Percentiles rank a stretch among this genome's conserved stretches.
Evolutionary conservation across 768 basidiomycete species (phyloP).

Genomic region (Paxillus ammoniavirescens): DNA sequence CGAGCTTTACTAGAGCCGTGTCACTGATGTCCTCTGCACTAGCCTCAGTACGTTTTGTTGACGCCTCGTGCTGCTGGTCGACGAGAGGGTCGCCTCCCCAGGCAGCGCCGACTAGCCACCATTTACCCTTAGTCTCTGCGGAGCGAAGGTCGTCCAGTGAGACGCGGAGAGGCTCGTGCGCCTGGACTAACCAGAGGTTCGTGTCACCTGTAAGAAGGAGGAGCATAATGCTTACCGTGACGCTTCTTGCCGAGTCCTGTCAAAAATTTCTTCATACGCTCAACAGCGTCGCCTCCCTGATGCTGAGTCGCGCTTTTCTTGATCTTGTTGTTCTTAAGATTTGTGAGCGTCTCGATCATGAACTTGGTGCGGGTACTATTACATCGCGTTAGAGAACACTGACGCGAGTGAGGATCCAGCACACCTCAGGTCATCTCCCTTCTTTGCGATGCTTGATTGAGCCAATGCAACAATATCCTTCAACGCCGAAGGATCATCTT

Average conservation of each 20-base stretch:
- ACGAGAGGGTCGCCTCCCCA: constrained; percentile 92
- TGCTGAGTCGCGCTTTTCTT: constrained; percentile 65
- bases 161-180: constrained; percentile 84
- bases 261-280: constrained; percentile 88
- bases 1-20: constrained; percentile 67
- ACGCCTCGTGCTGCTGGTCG: constrained; percentile 52
- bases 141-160: constrained; percentile 82
- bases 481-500: constrained; percentile 88
- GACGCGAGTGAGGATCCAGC: not conserved
- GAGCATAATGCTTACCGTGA: constrained; percentile 46
- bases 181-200: constrained; percentile 54
- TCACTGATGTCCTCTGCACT: constrained; percentile 30
- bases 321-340: constrained; percentile 89
- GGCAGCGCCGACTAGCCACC: constrained; percentile 98
- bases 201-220: not conserved
- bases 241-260: constrained; percentile 71
- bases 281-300: constrained; percentile 73
- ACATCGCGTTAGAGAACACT: not conserved
- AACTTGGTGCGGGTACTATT: constrained; percentile 85
- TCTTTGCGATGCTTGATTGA: constrained; percentile 61
- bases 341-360: constrained; percentile 91
- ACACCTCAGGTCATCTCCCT: constrained; percentile 53
- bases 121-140: constrained; percentile 87
- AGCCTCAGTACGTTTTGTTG: constrained; percentile 20
- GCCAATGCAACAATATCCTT: constrained; percentile 89